Evolutionary conservation across 2,329 filamentous ascomycete species (phyloP).

Genomic region (Fusarium papillatum): DNA sequence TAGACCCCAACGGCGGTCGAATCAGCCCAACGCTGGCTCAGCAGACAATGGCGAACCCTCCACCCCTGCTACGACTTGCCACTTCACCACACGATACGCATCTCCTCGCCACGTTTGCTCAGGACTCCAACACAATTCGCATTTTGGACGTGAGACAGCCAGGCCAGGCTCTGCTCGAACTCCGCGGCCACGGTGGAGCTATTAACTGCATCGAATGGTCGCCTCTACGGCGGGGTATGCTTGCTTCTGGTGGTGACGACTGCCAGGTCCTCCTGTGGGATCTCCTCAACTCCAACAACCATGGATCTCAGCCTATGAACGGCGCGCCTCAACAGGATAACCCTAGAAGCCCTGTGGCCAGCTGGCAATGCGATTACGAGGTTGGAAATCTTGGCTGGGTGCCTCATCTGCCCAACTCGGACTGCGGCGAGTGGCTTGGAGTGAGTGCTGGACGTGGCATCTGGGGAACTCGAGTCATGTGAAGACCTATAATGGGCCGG

Average conservation of each 20-base stretch:
- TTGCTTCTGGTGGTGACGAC: slow-evolving; percentile 94
- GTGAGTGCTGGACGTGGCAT: slow-evolving; percentile 85
- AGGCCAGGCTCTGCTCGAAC: slow-evolving; percentile 92
- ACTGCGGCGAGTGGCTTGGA: slow-evolving; percentile 87
- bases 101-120: slow-evolving; percentile 95
- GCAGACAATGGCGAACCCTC: slow-evolving; percentile 82
- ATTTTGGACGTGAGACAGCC: slow-evolving; percentile 97
- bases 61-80: slow-evolving; percentile 83
- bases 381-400: slow-evolving; percentile 90
- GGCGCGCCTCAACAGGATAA: slow-evolving; percentile 67
- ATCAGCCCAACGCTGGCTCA: slow-evolving; percentile 83
- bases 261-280: slow-evolving; percentile 96
- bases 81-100: slow-evolving; percentile 97
- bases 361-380: slow-evolving; percentile 90
- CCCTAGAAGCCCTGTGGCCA: slow-evolving; percentile 77
- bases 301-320: slow-evolving; percentile 58
- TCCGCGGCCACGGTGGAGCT: slow-evolving; percentile 87
- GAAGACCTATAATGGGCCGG: slow-evolving; percentile 33
- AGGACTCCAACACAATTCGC: slow-evolving; percentile 91
- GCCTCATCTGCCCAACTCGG: slow-evolving; percentile 75
- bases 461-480: slow-evolving; percentile 75
- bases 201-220: slow-evolving; percentile 98
- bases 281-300: slow-evolving; percentile 74
- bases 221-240: slow-evolving; percentile 84
- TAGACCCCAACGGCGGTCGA: slow-evolving; percentile 70